Conservation (phyloP, 148 eudicot genomes). For the Vaccinium macrocarpon region DNA sequence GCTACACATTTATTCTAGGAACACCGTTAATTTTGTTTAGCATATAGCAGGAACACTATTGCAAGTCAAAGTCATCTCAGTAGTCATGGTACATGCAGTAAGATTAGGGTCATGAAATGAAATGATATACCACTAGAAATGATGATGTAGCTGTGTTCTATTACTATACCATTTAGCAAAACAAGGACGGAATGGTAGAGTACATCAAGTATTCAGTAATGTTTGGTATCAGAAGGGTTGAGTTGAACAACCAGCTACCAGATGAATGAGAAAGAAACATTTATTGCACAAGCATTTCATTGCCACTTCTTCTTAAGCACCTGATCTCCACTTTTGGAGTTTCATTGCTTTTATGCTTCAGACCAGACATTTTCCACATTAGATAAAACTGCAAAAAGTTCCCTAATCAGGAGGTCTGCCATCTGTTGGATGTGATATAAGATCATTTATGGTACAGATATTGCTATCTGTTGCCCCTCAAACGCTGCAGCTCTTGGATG, state of each 20-base stretch:
- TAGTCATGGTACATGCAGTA: background rate
- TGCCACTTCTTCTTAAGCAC: background rate
- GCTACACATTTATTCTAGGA: background rate
- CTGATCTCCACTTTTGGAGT: background rate
- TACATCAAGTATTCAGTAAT: background rate
- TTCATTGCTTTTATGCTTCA: background rate
- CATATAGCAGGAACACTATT: background rate
- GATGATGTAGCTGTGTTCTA: background rate
- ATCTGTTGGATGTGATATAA: background rate
- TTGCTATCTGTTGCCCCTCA: background rate
- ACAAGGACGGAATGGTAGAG: background rate
- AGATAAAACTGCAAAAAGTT: background rate
- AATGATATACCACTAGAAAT: background rate
- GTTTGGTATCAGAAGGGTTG: background rate
- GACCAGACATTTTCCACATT: background rate
- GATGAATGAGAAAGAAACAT: background rate
- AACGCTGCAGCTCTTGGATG: background rate
- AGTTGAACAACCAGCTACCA: background rate
- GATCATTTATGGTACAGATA: background rate
- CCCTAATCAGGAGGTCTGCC: background rate
- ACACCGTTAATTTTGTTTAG: background rate
- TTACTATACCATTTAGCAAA: background rate
- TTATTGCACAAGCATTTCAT: background rate
- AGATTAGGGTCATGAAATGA: background rate
- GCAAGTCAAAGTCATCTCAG: slow-evolving; percentile 1